Conservation (phyloP, 345 rosid genomes). For the Cardiospermum halicacabum region DNA sequence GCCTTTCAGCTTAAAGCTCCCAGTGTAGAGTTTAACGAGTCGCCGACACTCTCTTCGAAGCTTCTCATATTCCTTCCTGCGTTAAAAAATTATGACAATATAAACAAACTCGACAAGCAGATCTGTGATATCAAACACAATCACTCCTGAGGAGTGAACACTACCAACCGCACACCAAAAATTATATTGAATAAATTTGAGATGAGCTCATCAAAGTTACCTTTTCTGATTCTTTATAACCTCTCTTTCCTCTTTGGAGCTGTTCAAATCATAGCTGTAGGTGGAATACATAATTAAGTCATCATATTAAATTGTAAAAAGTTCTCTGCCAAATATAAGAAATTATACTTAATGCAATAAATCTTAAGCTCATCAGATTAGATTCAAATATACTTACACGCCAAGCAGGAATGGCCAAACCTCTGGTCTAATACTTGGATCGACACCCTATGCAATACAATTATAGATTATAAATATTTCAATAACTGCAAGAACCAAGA, state of each 20-base stretch:
- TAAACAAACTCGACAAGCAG: slow-evolving; percentile 4
- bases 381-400: slow-evolving; percentile 57
- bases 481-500: slow-evolving; percentile 10
- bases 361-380: slow-evolving; percentile 1
- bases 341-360: background rate
- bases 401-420: slow-evolving; percentile 99
- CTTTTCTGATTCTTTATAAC: slow-evolving; percentile 56
- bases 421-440: slow-evolving; percentile 79
- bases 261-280: slow-evolving; percentile 71
- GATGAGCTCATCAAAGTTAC: slow-evolving; percentile 26
- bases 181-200: slow-evolving; percentile 5
- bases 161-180: background rate
- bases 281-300: background rate
- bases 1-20: slow-evolving; percentile 37
- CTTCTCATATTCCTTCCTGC: slow-evolving; percentile 83
- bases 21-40: slow-evolving; percentile 38
- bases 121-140: background rate
- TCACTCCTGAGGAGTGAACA: background rate
- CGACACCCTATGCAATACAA: slow-evolving; percentile 61
- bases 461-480: slow-evolving; percentile 13
- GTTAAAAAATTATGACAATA: slow-evolving; percentile 14
- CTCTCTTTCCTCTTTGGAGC: slow-evolving; percentile 75
- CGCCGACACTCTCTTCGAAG: slow-evolving; percentile 65
- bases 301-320: background rate
- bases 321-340: background rate